These are phyloP conservation scores for Leucocoprinus leucothites DNA, from an alignment of 768 basidiomycete species.

Conservation along the genomic window DNA sequence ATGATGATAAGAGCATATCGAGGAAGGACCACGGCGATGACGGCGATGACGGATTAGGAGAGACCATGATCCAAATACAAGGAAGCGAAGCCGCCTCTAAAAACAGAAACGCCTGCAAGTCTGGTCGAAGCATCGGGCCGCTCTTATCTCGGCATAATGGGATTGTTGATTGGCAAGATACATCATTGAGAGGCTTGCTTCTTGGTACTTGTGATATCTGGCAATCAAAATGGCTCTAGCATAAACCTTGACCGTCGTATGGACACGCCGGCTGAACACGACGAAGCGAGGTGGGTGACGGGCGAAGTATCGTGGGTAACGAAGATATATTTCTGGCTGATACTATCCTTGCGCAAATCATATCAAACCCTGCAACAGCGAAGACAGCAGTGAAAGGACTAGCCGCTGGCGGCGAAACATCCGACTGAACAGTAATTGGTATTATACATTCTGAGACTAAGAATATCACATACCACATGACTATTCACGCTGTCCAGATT, in stretches of 20 bases:
- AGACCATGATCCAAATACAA: too few relatives aligned
- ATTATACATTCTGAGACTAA: not conserved
- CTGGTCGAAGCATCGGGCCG: conserved; percentile 1
- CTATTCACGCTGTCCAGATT: not conserved
- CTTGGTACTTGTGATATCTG: not conserved
- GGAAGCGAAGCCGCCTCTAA: too few relatives aligned
- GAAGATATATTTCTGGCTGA: not conserved
- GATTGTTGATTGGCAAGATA: too few relatives aligned
- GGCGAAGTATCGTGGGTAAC: not conserved
- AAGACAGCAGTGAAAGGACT: not conserved
- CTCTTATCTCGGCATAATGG: conserved; percentile 7
- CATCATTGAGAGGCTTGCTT: too few relatives aligned
- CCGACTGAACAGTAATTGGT: conserved; percentile 3
- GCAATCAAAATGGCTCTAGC: not conserved
- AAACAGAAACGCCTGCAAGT: not conserved
- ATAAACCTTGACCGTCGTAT: not conserved
- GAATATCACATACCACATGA: conserved; percentile 7
- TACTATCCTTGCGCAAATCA: not conserved
- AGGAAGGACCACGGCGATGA: not conserved
- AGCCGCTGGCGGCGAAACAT: not conserved
- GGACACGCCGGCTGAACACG: not conserved
- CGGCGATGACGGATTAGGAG: not conserved
- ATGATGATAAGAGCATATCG: not conserved
- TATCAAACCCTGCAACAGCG: not conserved
- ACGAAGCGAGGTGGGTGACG: not conserved